Base-by-base conservation (phyloP, 1,284 basidiomycete genomes). In the Tausonia pullulans region DNA sequence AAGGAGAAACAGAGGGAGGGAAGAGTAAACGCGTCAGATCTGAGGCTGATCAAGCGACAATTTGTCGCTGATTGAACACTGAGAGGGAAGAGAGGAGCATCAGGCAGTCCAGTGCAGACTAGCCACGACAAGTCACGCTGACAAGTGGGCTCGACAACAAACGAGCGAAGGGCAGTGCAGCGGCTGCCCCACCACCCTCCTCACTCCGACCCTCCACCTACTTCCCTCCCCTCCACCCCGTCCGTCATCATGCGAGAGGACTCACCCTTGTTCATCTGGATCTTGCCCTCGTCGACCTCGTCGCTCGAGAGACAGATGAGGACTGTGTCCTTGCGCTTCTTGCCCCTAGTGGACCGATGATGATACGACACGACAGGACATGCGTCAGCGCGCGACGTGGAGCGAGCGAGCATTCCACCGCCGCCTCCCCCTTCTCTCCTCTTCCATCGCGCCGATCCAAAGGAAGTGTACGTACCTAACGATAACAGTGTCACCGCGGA, bases 221-320 rank as follows among this genome's bases (percentile, higher is more conserved):
- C 27, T 27, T 27, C 27, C 27, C 27, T 27, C 27, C 27, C 27
- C 27, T 27, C 27, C 27, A 27, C 14, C 40, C 16, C 3, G 9
- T 43, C 4, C 10, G 57, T 39, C 27, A 27, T 27, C 27, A 27
- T 27, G 27, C 27, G 16, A 60, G 16, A 48, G 27, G 9, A 67
- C 75, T 62, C 46, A 82, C 81, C 81, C 77, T 96, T 98, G 86
- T 99, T 99, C 80, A 99, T 83, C 72, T 96, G 92, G 69, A 99
- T 92, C 76, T 93, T 92, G 69, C 93, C 91, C 78, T 98, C 95
- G 71, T 98, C 96, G 65, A 98, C 89, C 69, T 95, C 90, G 72
- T 98, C 96, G 63, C 90, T 90, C 72, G 87, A 89, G 71, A 99
- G 78, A 72, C 91, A 95, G 75, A 98, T 98, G 67, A 98, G 84